Percentiles rank a stretch among this genome's conserved stretches.
Conservation (phyloP, 129 eudicot genomes). For the Saposhnikovia divaricata region DNA sequence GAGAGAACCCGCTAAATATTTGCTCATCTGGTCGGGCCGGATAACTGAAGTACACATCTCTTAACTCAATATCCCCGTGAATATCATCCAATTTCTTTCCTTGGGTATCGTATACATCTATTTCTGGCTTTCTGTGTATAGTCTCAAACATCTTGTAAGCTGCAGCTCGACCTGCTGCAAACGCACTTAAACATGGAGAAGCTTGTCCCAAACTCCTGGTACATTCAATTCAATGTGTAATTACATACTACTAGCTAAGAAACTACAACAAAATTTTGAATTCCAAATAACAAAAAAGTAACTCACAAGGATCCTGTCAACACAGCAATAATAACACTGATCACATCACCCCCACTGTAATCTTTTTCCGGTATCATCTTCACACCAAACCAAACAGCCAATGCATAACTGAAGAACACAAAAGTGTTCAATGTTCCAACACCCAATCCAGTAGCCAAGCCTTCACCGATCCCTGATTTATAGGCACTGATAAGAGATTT, state of each 20-base stretch:
- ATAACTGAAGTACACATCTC: conserved; percentile 54
- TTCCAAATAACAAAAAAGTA: neutral
- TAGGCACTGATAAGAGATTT: conserved; percentile 56
- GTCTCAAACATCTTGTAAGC: conserved; percentile 90
- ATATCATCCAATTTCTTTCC: conserved; percentile 55
- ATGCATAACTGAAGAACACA: conserved; percentile 49
- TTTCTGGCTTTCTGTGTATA: conserved; percentile 59
- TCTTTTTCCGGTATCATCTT: conserved; percentile 55
- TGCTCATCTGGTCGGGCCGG: conserved; percentile 73
- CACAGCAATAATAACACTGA: conserved; percentile 65
- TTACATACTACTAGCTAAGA: neutral
- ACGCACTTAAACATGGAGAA: conserved; percentile 75
- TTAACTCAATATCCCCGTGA: conserved; percentile 58
- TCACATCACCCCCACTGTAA: conserved; percentile 62
- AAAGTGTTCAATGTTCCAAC: conserved; percentile 48
- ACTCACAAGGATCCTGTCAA: conserved; percentile 76
- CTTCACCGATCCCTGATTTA: conserved; percentile 62
- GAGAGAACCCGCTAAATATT: conserved; percentile 68
- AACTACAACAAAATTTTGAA: neutral
- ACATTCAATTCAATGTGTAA: neutral
- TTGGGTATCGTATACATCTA: conserved; percentile 56
- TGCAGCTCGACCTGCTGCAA: conserved; percentile 82
- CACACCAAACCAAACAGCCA: conserved; percentile 88
- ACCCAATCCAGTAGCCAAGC: conserved; percentile 74
- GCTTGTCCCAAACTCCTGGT: conserved; percentile 42